Evolutionary conservation across 176 grass and related monocot genomes (phyloP).

Genomic region (Eleusine coracana): DNA sequence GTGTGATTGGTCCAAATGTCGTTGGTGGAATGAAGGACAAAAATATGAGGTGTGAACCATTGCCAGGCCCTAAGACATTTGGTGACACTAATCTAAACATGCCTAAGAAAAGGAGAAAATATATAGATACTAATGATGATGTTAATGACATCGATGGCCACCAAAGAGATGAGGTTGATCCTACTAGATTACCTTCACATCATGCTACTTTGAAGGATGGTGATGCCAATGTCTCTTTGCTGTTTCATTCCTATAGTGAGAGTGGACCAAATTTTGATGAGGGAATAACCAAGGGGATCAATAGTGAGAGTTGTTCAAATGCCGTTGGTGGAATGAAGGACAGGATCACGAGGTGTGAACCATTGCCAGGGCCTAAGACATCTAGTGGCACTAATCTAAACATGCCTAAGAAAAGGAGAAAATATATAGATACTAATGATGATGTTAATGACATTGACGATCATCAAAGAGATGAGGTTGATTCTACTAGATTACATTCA

Average conservation of each 20-base stretch:
- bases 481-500: not conserved
- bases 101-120: not conserved
- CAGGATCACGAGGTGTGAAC: not conserved
- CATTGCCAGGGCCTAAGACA: not conserved
- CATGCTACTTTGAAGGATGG: not conserved
- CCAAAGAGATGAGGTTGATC: not conserved
- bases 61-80: not conserved
- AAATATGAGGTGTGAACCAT: not conserved
- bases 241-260: too few relatives aligned
- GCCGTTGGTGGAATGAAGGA: not conserved
- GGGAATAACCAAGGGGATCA: not conserved
- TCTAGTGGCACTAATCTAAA: too few relatives aligned
- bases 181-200: not conserved
- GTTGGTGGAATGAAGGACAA: too few relatives aligned
- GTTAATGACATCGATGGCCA: not conserved
- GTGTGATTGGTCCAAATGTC: not conserved
- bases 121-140: not conserved
- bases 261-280: not conserved
- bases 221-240: not conserved
- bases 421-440: slow-evolving; percentile 1
- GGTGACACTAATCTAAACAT: too few relatives aligned
- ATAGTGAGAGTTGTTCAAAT: not conserved
- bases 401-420: not conserved
- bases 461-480: not conserved
- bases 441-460: not conserved